Percentiles rank a stretch among this genome's conserved stretches.
Evolutionary conservation across 768 basidiomycete species (phyloP).

Genomic region (Chalciporus pseudorubinellus): DNA sequence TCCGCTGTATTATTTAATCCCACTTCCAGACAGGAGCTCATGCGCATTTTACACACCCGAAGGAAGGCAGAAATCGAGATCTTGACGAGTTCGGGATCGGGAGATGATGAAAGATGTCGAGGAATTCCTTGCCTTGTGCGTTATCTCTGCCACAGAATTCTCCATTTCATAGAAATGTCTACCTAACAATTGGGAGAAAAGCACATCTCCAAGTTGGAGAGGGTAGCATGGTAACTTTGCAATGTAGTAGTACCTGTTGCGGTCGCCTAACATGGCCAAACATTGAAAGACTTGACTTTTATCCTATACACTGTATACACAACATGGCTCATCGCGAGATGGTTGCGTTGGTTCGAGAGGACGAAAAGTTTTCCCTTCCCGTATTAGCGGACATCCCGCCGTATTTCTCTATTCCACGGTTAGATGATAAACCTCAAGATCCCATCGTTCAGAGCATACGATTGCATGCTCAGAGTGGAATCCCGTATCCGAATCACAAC

Average conservation of each 20-base stretch:
- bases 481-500: not conserved
- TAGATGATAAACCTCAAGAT: constrained; percentile 74
- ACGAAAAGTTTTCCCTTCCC: constrained; percentile 17
- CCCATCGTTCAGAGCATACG: constrained; percentile 66
- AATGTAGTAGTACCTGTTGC: too few relatives aligned
- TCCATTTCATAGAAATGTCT: constrained; percentile 28
- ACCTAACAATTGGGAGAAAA: too few relatives aligned
- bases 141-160: constrained; percentile 28
- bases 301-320: too few relatives aligned
- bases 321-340: not conserved
- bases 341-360: constrained; percentile 15
- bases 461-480: constrained; percentile 4
- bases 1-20: not conserved
- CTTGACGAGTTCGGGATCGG: constrained; percentile 29
- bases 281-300: too few relatives aligned
- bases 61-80: constrained; percentile 94
- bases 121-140: constrained; percentile 20
- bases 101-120: constrained; percentile 5
- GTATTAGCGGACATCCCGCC: constrained; percentile 42
- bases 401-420: constrained; percentile 59
- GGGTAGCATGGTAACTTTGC: too few relatives aligned
- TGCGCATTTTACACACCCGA: constrained; percentile 73
- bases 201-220: too few relatives aligned
- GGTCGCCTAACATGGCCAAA: not conserved
- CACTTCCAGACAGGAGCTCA: constrained; percentile 67